Percentiles rank a stretch among this genome's conserved stretches.
Evolutionary conservation across 2,329 filamentous ascomycete species (phyloP).

Genomic region (Colletotrichum melonis): DNA sequence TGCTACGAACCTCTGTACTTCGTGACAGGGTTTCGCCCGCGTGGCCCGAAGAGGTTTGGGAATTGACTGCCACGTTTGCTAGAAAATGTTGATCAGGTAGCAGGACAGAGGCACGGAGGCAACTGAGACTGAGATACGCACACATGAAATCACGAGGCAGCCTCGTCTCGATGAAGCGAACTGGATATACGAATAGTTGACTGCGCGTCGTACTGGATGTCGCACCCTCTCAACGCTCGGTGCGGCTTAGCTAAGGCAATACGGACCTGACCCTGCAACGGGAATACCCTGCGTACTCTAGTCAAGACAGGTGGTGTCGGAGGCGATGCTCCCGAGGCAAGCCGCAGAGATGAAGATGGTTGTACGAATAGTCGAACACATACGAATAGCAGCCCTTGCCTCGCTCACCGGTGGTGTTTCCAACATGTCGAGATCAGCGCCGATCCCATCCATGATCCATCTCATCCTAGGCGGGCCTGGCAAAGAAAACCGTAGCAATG

Average conservation of each 20-base stretch:
- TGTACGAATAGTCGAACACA: background rate
- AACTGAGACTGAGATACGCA: too few relatives aligned
- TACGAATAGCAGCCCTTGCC: background rate
- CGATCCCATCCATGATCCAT: slow-evolving; percentile 20
- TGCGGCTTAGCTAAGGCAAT: background rate
- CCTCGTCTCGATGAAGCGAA: slow-evolving; percentile 2
- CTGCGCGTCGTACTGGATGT: background rate
- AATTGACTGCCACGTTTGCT: background rate
- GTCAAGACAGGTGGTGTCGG: background rate
- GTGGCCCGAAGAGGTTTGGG: slow-evolving; percentile 10
- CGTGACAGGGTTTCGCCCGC: background rate
- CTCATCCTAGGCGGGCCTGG: background rate
- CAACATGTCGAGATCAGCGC: background rate
- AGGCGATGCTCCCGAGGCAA: background rate
- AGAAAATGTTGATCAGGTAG: background rate
- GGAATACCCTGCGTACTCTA: background rate
- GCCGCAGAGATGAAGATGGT: too few relatives aligned
- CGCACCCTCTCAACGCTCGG: background rate
- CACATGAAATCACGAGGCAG: background rate
- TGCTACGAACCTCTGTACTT: too few relatives aligned
- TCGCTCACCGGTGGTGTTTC: background rate
- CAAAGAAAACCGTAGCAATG: slow-evolving; percentile 1
- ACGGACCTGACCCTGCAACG: background rate
- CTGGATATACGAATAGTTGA: background rate
- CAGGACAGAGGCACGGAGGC: background rate